Evolutionary conservation across 2,329 filamentous ascomycete species (phyloP).

Genomic region (Coleophoma cylindrospora): DNA sequence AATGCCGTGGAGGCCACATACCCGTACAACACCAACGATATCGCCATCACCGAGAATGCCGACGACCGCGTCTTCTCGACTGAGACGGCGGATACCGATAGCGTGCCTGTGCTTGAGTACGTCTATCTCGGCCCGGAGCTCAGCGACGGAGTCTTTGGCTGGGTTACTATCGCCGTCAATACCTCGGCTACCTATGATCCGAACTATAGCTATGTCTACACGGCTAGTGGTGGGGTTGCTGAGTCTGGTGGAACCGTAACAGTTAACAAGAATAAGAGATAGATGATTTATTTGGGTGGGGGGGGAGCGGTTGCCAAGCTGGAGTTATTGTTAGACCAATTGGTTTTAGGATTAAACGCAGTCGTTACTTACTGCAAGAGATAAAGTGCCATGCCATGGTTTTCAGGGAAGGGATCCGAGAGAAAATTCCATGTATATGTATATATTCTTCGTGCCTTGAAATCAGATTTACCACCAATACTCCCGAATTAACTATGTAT

Average conservation of each 20-base stretch:
- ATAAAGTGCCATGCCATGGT: too few relatives aligned
- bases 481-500: too few relatives aligned
- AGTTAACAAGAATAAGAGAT: neutral
- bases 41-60: constrained; percentile 40
- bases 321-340: too few relatives aligned
- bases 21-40: constrained; percentile 44
- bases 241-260: constrained; percentile 1
- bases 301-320: too few relatives aligned
- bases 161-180: constrained; percentile 41
- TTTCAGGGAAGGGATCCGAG: too few relatives aligned
- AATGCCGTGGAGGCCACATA: constrained; percentile 40
- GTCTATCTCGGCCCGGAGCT: constrained; percentile 49
- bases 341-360: too few relatives aligned
- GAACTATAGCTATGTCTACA: constrained; percentile 4
- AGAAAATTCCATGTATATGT: too few relatives aligned
- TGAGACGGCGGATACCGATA: constrained; percentile 36
- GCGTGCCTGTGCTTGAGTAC: constrained; percentile 52
- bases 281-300: too few relatives aligned
- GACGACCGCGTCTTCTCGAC: constrained; percentile 40
- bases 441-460: too few relatives aligned
- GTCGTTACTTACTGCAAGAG: too few relatives aligned
- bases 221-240: neutral
- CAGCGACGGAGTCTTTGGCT: constrained; percentile 47
- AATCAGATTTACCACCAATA: too few relatives aligned
- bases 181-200: constrained; percentile 1